Base-by-base conservation (phyloP, 1,139 yeast genomes). In the Protomyces gravidus region DNA sequence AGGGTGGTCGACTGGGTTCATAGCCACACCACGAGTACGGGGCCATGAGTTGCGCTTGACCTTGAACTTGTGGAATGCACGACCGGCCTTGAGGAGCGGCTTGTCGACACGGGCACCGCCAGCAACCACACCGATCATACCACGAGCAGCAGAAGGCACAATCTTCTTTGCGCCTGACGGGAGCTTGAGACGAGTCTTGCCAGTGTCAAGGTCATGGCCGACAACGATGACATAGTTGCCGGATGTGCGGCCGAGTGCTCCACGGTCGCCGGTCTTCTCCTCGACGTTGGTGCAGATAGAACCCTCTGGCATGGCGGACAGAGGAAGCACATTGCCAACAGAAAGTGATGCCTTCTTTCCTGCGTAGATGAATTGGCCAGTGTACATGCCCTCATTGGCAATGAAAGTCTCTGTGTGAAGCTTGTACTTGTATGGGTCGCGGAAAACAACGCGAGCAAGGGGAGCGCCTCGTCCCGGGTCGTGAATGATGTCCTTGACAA, bases 391-490 rank as follows among this genome's bases (percentile, higher is more conserved):
- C 82, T 92, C 98, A 82, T 89, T 90, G 75, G 98, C 98, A 76
- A 92, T 88, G 84, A 92, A 90, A 73, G 94, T 90, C 83, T 92
- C 97, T 79, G 89, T 96, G 82, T 95, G 89, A 79, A 86, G 81
- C 83, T 85, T 90, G 89, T 86, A 90, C 82, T 83, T 88, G 95
- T 92, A 90, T 79, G 98, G 97, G 80, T 92, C 97, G 79, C 97
- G 89, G 97, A 92, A 92, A 69, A 82, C 92, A 78, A 92, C 96
- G 83, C 88, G 90, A 74, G 97, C 98, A 76, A 92, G 85, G 76
- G 98, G 98, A 77, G 98, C 98, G 83, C 98, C 98, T 81, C 98
- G 86, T 79, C 98, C 98, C 75, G 98, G 94, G 76, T 92, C 98
- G 83, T 92, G 98, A 80, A 92, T 82, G 80, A 92, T 92, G 80